These are phyloP conservation scores for Evernia prunastri DNA, from an alignment of 495 filamentous ascomycete genomes.

Conservation along the genomic window DNA sequence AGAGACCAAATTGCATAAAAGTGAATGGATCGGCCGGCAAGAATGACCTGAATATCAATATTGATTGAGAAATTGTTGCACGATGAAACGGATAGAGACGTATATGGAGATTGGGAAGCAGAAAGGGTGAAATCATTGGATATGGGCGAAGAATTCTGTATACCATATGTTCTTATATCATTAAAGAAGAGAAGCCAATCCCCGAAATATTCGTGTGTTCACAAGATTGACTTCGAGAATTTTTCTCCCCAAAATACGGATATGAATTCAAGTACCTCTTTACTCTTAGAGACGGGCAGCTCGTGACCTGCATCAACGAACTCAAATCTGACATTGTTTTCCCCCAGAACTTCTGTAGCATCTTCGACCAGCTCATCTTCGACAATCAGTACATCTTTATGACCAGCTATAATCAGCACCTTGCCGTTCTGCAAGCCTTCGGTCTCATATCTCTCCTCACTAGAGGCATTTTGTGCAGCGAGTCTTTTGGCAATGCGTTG, in stretches of 20 bases:
- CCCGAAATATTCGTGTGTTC: neutral
- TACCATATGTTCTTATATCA: too few species aligned
- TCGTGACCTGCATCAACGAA: slow-evolving; percentile 54
- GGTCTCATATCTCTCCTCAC: slow-evolving; percentile 21
- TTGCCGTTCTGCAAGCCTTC: slow-evolving; percentile 41
- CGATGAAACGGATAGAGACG: neutral
- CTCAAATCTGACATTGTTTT: slow-evolving; percentile 70
- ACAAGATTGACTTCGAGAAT: neutral
- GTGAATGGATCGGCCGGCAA: neutral
- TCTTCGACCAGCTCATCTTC: slow-evolving; percentile 52
- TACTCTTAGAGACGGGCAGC: slow-evolving; percentile 8
- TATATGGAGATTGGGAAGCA: neutral
- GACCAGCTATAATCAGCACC: slow-evolving; percentile 50
- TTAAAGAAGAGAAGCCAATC: neutral
- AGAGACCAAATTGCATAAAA: neutral
- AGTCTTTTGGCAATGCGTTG: slow-evolving; percentile 46
- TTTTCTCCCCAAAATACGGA: slow-evolving; percentile 8
- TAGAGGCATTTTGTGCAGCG: slow-evolving; percentile 35
- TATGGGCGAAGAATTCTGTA: neutral
- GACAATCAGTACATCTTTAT: slow-evolving; percentile 47
- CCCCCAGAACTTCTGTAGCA: slow-evolving; percentile 43
- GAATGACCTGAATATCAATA: neutral
- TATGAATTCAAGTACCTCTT: slow-evolving; percentile 10
- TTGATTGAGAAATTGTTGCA: neutral
- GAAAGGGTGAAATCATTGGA: neutral